These are phyloP conservation scores for Phalaenopsis aphrodite DNA, from an alignment of 106 monocot genomes.

Conservation along the genomic window DNA sequence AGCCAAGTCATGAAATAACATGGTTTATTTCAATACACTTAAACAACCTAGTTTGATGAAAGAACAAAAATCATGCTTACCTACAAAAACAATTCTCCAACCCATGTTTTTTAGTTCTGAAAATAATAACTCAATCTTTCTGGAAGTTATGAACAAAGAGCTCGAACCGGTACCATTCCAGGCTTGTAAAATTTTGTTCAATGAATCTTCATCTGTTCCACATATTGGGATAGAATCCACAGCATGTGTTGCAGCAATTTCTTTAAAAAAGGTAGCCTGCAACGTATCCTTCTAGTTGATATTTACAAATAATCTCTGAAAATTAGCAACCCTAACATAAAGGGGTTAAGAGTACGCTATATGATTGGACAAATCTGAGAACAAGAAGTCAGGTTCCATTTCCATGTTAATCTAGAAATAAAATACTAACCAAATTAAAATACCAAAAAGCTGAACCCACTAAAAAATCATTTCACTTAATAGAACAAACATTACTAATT, in stretches of 20 bases:
- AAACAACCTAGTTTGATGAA: neutral
- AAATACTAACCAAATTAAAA: neutral
- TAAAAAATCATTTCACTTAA: neutral
- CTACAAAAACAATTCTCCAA: conserved; percentile 14
- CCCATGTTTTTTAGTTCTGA: neutral
- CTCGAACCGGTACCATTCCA: neutral
- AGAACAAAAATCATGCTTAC: neutral
- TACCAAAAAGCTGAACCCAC: neutral
- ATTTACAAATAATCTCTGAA: neutral
- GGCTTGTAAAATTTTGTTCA: neutral
- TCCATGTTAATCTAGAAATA: neutral
- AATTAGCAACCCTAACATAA: neutral
- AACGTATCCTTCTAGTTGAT: neutral
- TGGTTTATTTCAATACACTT: neutral
- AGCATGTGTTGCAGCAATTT: neutral
- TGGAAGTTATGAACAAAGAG: conserved; percentile 12
- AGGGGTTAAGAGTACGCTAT: neutral
- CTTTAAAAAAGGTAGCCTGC: conserved; percentile 5
- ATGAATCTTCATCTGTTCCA: neutral
- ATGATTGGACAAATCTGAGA: neutral
- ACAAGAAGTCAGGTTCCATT: neutral
- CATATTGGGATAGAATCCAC: neutral
- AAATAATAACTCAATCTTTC: conserved; percentile 6
- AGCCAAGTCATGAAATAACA: neutral
- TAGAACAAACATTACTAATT: neutral